Percentiles rank a stretch among this genome's conserved stretches.
Conservation (phyloP, 371 early-diverging fungal genomes). For the Fennellomyces sp. region DNA sequence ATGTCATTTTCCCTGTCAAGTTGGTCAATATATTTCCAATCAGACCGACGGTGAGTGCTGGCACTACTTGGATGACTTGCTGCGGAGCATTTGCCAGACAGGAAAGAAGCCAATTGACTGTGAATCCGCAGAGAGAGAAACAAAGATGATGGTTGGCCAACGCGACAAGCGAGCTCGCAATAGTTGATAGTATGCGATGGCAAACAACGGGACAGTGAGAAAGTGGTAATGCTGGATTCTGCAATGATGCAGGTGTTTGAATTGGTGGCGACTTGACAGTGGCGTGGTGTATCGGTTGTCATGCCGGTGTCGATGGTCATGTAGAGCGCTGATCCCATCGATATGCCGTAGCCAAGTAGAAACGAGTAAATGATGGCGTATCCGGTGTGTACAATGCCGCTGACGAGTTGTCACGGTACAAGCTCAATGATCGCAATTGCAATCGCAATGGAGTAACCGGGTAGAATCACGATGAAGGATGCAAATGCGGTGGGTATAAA, state of each 20-base stretch:
- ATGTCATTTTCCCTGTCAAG: conserved; percentile 54
- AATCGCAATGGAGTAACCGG: conserved; percentile 75
- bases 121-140: conserved; percentile 31
- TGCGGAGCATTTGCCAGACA: conserved; percentile 50
- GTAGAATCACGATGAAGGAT: conserved; percentile 65
- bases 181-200: conserved; percentile 42
- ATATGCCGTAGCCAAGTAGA: conserved; percentile 78
- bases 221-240: conserved; percentile 39
- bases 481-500: conserved; percentile 52
- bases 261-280: conserved; percentile 22
- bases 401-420: conserved; percentile 80
- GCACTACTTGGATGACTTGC: conserved; percentile 30
- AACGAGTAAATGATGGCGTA: conserved; percentile 81
- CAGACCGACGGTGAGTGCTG: conserved; percentile 19
- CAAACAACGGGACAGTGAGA: conserved; percentile 46
- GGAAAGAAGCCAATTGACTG: conserved; percentile 34
- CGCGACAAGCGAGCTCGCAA: conserved; percentile 36
- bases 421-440: conserved; percentile 84
- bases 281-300: conserved; percentile 13
- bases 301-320: conserved; percentile 31
- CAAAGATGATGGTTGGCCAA: conserved; percentile 24
- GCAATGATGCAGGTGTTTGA: conserved; percentile 28
- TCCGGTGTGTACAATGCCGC: conserved; percentile 83
- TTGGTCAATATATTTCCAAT: conserved; percentile 42
- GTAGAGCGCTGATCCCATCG: conserved; percentile 66